Evolutionary conservation across 1,284 basidiomycete species (phyloP), one percentile per base, ranked within the genome.

Genomic region (Earliella scabrosa): DNA sequence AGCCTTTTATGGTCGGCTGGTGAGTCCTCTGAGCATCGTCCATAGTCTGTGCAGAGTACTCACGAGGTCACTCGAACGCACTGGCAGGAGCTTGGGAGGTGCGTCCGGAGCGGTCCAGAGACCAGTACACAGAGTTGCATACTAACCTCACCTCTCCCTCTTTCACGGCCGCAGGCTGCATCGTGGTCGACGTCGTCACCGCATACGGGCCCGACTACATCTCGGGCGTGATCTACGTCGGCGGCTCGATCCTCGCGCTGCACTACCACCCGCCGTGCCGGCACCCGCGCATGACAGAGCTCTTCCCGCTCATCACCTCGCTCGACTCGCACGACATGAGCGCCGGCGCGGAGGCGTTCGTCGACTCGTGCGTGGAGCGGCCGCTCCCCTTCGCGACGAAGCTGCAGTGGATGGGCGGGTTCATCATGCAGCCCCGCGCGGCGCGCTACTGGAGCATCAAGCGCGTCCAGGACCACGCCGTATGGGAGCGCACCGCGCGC

Each of bases 1-100:
- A 65, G 54, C 74, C 77, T 16, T 70, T 74, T 54, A 64, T 75
- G 31, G 58, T 71, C 24, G 77, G 71, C 44, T 80, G 77, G 76
- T 74, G 57, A 59, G 71, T 58, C 8, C 21, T 6, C 21, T n/a
- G n/a, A 4, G 9, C 14, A 3, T n/a, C n/a, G n/a, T n/a, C n/a
- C n/a, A n/a, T n/a, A n/a, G n/a, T n/a, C 10, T 31, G 24, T 38
- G 21, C 32, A 13, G 6, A 50, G 3, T 45, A 14, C 27, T 56
- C 34, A 34, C n/a, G n/a, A n/a, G n/a, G n/a, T n/a, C n/a, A n/a
- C n/a, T n/a, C n/a, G n/a, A n/a, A n/a, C n/a, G n/a, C n/a, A n/a
- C n/a, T n/a, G n/a, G 18, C 39, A 77, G 75, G 76, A 76, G 75
- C 54, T 60, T 74, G 10, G 75, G 75, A 59, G 71, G 76, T 75